Percentiles rank a stretch among this genome's conserved stretches.
Conservation (phyloP, 148 eudicot genomes). For the Rhododendron griersonianum region DNA sequence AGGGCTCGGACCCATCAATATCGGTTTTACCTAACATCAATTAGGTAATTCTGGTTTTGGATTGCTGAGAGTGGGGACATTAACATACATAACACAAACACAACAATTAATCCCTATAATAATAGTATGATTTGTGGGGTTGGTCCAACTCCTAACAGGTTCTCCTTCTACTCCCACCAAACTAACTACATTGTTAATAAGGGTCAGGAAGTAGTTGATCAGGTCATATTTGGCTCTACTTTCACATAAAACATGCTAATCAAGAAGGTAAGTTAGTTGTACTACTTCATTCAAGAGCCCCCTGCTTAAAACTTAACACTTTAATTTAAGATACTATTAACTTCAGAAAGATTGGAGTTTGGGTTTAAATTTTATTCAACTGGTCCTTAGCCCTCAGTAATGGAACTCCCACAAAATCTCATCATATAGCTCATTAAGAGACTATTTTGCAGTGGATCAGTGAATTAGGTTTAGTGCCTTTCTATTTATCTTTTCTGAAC, state of each 20-base stretch:
- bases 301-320: not conserved
- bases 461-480: too few relatives aligned
- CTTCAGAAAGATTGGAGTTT: not conserved
- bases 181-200: not conserved
- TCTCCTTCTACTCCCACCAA: constrained; percentile 6
- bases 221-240: not conserved
- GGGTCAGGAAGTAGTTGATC: not conserved
- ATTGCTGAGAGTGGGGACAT: not conserved
- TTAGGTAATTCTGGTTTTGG: not conserved
- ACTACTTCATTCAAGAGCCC: not conserved
- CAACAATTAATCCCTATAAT: not conserved
- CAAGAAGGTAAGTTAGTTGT: not conserved
- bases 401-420: too few relatives aligned
- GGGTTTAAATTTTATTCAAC: not conserved
- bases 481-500: too few relatives aligned
- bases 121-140: not conserved
- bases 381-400: not conserved
- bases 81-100: not conserved
- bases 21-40: not conserved
- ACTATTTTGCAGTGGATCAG: too few relatives aligned
- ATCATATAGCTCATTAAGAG: too few relatives aligned
- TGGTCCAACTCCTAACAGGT: constrained; percentile 8
- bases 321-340: not conserved
- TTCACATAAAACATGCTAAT: not conserved
- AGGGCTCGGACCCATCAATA: not conserved